Evolutionary conservation across 345 rosid genomes (phyloP).

Genomic region (Abelmoschus esculentus): DNA sequence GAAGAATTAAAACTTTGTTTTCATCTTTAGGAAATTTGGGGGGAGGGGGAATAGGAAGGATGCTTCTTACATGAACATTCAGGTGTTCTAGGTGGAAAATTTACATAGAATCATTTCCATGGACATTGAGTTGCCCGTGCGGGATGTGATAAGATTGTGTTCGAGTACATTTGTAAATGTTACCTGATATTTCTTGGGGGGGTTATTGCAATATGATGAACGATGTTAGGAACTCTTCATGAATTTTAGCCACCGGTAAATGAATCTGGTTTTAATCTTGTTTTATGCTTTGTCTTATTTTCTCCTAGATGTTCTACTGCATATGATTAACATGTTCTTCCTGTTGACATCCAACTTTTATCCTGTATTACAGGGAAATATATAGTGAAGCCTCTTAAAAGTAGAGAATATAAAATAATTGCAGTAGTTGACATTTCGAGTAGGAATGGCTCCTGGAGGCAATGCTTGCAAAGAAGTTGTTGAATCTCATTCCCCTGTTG

Average conservation of each 20-base stretch:
- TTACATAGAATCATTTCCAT: not conserved
- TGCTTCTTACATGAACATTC: too few species aligned
- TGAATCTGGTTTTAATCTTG: too few species aligned
- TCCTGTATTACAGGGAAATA: not conserved
- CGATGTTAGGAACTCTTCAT: too few species aligned
- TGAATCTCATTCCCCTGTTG: not conserved
- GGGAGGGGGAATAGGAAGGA: too few species aligned
- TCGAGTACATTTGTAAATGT: not conserved
- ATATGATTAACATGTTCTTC: not conserved
- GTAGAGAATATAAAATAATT: not conserved
- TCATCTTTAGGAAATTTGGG: not conserved
- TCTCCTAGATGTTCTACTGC: not conserved
- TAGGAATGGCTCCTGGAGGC: not conserved
- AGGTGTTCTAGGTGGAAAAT: not conserved
- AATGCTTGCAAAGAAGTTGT: not conserved
- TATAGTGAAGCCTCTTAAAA: not conserved
- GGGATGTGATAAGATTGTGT: not conserved
- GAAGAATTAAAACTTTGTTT: not conserved
- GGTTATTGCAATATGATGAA: too few species aligned
- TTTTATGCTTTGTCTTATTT: not conserved
- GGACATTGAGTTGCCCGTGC: not conserved
- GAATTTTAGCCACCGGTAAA: too few species aligned
- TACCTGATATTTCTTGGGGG: too few species aligned
- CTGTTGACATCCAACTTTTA: not conserved
- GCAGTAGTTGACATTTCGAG: not conserved